These are phyloP conservation scores for Marchantia polymorpha DNA, from an alignment of 225 moss, liverwort and hornwort species.

Conservation along the genomic window DNA sequence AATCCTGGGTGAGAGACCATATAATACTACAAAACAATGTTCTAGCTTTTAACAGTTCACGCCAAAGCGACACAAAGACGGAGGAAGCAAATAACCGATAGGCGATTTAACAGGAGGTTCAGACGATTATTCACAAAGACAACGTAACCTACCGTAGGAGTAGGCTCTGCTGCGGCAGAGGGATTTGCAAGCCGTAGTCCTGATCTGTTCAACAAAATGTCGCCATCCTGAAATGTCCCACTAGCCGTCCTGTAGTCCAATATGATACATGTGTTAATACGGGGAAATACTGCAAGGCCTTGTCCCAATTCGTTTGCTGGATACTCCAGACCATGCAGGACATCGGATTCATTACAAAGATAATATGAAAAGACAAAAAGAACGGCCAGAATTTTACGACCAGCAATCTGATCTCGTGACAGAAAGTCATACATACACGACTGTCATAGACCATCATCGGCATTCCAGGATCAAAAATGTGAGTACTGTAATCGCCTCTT, in stretches of 20 bases:
- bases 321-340: neutral
- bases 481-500: neutral
- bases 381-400: neutral
- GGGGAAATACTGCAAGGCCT: neutral
- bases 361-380: neutral
- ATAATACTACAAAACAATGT: neutral
- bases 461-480: neutral
- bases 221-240: conserved; percentile 75
- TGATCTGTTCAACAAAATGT: conserved; percentile 51
- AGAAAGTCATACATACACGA: neutral
- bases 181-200: conserved; percentile 44
- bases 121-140: neutral
- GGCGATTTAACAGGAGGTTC: neutral
- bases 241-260: conserved; percentile 56
- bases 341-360: neutral
- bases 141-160: conserved; percentile 33
- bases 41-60: neutral
- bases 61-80: neutral
- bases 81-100: neutral
- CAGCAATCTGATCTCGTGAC: neutral
- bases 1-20: neutral
- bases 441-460: neutral
- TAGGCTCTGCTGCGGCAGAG: conserved; percentile 45
- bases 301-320: neutral
- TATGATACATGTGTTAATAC: neutral